Percentiles rank a stretch among this genome's conserved stretches.
These are phyloP conservation scores for Acrocalymma vagum DNA, from an alignment of 2,329 filamentous ascomycete genomes.

Conservation along the genomic window DNA sequence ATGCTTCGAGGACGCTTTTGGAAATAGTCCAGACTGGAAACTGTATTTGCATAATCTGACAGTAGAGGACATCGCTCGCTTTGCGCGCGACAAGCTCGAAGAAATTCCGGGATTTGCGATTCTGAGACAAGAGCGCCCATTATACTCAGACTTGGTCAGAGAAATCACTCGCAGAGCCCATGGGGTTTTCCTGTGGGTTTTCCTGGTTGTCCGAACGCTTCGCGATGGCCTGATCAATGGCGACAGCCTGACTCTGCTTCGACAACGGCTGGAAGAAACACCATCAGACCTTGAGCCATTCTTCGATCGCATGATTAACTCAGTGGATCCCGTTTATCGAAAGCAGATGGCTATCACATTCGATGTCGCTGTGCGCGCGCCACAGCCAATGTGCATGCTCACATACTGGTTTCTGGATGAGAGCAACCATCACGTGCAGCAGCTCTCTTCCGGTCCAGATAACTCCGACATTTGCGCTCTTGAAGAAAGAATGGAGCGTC, in stretches of 20 bases:
- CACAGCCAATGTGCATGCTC: constrained; percentile 6
- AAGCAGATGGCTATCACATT: constrained; percentile 15
- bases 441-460: neutral
- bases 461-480: neutral
- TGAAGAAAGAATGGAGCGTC: neutral
- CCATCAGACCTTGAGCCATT: constrained; percentile 20
- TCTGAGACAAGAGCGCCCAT: neutral
- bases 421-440: neutral
- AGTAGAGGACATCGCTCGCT: constrained; percentile 14
- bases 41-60: constrained; percentile 18
- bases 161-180: constrained; percentile 6
- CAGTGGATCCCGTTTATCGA: constrained; percentile 12
- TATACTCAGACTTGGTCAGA: neutral
- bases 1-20: constrained; percentile 16
- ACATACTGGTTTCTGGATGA: constrained; percentile 16
- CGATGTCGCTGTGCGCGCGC: constrained; percentile 2
- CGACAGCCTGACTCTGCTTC: constrained; percentile 7
- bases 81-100: constrained; percentile 8
- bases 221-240: constrained; percentile 7
- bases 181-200: constrained; percentile 20
- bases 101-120: neutral
- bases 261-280: constrained; percentile 11
- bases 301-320: constrained; percentile 18
- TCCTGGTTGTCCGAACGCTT: constrained; percentile 12
- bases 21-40: neutral